These are phyloP conservation scores for Dunaliella primolecta DNA, from an alignment of 139 green algal species.

Conservation along the genomic window DNA sequence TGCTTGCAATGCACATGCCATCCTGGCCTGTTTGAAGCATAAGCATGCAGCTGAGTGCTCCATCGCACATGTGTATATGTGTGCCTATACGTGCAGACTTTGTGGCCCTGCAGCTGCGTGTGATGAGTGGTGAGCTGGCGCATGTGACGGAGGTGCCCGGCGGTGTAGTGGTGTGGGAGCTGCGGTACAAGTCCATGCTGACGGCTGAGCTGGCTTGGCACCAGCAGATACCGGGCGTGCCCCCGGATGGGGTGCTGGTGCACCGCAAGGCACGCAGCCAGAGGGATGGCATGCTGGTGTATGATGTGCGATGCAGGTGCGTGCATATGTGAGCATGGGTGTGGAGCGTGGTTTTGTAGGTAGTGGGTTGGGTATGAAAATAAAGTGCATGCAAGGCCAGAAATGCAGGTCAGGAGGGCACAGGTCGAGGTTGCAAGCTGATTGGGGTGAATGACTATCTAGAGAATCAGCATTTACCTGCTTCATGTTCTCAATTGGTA, in stretches of 20 bases:
- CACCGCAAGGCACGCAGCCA: constrained; percentile 64
- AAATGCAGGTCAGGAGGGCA: too few relatives aligned
- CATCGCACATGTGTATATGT: too few relatives aligned
- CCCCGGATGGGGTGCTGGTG: constrained; percentile 62
- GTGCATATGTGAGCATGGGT: too few relatives aligned
- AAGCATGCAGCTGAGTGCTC: constrained; percentile 4
- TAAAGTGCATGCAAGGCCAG: too few relatives aligned
- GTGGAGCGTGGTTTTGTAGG: too few relatives aligned
- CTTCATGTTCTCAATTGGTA: too few relatives aligned
- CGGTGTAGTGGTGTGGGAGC: constrained; percentile 36
- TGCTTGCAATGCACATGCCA: not conserved
- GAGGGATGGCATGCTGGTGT: constrained; percentile 58
- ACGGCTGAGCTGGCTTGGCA: constrained; percentile 46
- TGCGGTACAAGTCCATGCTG: constrained; percentile 51
- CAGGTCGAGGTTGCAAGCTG: too few relatives aligned
- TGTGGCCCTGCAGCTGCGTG: constrained; percentile 43
- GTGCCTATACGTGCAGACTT: constrained; percentile 37
- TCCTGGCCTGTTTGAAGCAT: too few relatives aligned
- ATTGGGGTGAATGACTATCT: too few relatives aligned
- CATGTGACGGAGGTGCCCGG: constrained; percentile 43
- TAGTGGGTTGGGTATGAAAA: too few relatives aligned
- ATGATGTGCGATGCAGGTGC: constrained; percentile 62
- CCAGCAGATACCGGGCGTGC: constrained; percentile 30
- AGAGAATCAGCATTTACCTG: too few relatives aligned
- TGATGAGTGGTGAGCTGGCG: constrained; percentile 21